These are phyloP conservation scores for Metroxylon sagu DNA, from an alignment of 176 grass and related monocot genomes.

Conservation along the genomic window DNA sequence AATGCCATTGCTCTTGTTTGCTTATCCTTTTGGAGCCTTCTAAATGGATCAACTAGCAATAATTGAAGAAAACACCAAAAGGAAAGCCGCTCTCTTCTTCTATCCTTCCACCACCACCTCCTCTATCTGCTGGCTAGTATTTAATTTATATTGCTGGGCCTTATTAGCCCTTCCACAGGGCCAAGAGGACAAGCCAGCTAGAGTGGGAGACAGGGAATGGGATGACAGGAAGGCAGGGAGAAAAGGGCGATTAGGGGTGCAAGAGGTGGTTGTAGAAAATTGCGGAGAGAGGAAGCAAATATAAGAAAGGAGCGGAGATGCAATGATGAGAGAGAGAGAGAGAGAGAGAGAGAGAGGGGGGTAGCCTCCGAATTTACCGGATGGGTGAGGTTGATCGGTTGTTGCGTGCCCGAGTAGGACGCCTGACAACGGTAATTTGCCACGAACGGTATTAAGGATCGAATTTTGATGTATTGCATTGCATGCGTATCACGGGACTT, in stretches of 20 bases:
- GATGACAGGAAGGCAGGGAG: not conserved
- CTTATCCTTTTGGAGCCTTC: not conserved
- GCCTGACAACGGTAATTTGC: no score
- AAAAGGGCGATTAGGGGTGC: not conserved
- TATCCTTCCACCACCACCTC: not conserved
- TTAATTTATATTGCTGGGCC: not conserved
- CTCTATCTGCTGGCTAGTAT: no score
- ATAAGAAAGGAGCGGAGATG: not conserved
- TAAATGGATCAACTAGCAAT: no score
- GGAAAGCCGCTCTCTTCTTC: not conserved
- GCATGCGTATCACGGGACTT: no score
- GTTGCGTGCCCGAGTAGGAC: no score
- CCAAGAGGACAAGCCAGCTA: not conserved
- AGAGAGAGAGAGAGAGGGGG: no score
- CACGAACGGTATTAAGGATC: no score
- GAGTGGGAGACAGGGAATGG: not conserved
- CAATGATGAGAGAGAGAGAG: no score
- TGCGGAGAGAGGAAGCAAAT: conserved; percentile 11
- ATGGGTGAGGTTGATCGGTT: no score
- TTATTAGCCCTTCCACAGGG: not conserved
- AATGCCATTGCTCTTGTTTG: not conserved
- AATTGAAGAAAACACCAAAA: no score
- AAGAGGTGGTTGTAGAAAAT: not conserved
- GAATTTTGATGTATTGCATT: no score
- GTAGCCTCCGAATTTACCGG: no score